Conservation (phyloP, 805 yeast genomes). For the Kuraishia borneana region DNA sequence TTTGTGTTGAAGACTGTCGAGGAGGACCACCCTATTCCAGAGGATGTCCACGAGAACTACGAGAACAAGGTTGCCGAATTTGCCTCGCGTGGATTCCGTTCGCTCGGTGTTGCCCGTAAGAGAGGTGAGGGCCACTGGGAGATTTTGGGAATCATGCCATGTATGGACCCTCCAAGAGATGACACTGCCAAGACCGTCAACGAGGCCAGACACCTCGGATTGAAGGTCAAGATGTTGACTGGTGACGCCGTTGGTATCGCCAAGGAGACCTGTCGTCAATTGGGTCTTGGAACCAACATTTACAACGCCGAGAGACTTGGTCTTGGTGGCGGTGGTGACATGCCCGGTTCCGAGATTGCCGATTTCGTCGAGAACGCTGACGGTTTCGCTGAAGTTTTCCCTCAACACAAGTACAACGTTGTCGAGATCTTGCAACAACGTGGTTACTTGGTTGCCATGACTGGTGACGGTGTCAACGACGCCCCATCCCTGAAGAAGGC, state of each 20-base stretch:
- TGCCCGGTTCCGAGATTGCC: constrained; percentile 96
- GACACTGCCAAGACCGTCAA: constrained; percentile 91
- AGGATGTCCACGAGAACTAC: constrained; percentile 86
- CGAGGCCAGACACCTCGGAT: constrained; percentile 87
- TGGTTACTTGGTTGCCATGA: constrained; percentile 97
- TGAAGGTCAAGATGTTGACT: constrained; percentile 95
- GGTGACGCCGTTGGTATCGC: constrained; percentile 99
- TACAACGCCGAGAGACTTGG: constrained; percentile 96
- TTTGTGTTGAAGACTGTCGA: constrained; percentile 94
- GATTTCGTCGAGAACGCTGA: constrained; percentile 96
- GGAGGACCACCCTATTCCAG: constrained; percentile 94
- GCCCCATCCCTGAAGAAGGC: constrained; percentile 97
- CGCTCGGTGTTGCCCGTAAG: constrained; percentile 98
- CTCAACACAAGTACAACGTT: constrained; percentile 93
- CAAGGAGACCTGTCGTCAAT: constrained; percentile 95
- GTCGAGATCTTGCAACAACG: constrained; percentile 91
- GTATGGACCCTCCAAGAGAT: constrained; percentile 98
- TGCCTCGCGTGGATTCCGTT: constrained; percentile 97
- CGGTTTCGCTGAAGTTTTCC: constrained; percentile 98
- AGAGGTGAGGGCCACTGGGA: constrained; percentile 99
- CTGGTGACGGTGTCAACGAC: constrained; percentile 99
- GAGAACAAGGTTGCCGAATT: constrained; percentile 96
- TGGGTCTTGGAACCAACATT: constrained; percentile 93
- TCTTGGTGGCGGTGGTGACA: constrained; percentile 85
- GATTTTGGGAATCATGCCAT: constrained; percentile 95